Percentiles rank a stretch among this genome's conserved stretches.
Conservation (phyloP, 2,329 filamentous ascomycete species). For the Talaromyces marneffei region DNA sequence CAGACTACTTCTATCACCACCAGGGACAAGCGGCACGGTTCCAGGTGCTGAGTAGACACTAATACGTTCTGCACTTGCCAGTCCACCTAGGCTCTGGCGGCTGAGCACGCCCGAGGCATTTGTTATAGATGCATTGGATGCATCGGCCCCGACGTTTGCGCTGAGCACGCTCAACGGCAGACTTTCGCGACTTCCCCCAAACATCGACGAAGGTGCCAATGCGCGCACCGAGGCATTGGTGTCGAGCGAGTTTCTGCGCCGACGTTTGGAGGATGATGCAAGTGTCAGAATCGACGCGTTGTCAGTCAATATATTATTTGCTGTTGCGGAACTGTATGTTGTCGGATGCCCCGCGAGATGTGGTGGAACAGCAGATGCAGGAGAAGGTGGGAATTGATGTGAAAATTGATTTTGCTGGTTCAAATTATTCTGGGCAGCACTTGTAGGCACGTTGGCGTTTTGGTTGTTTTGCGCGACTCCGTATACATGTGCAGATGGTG, state of each 20-base stretch:
- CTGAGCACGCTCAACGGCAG: slow-evolving; percentile 59
- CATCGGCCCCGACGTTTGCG: slow-evolving; percentile 42
- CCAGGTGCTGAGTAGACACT: slow-evolving; percentile 73
- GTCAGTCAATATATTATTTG: slow-evolving; percentile 59
- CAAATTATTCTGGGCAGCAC: slow-evolving; percentile 32
- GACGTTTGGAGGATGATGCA: slow-evolving; percentile 59
- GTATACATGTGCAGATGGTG: slow-evolving; percentile 46
- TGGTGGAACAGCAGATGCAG: slow-evolving; percentile 55
- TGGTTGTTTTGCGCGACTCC: slow-evolving; percentile 22
- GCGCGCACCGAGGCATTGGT: slow-evolving; percentile 62
- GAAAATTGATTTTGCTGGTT: slow-evolving; percentile 49
- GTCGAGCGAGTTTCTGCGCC: slow-evolving; percentile 58
- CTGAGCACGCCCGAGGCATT: slow-evolving; percentile 36
- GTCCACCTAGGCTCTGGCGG: slow-evolving; percentile 49
- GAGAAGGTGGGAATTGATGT: slow-evolving; percentile 56
- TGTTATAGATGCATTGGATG: slow-evolving; percentile 37
- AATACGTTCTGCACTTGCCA: slow-evolving; percentile 54
- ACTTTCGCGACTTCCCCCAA: slow-evolving; percentile 59
- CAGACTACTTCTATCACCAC: slow-evolving; percentile 73
- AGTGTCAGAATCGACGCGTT: slow-evolving; percentile 62
- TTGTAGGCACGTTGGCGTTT: slow-evolving; percentile 24
- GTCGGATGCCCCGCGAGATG: slow-evolving; percentile 51
- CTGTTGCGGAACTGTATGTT: slow-evolving; percentile 56
- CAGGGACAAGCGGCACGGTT: slow-evolving; percentile 47
- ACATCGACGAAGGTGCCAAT: slow-evolving; percentile 58